These are phyloP conservation scores for Apiospora kogelbergensis DNA, from an alignment of 2,329 filamentous ascomycete genomes.

Conservation along the genomic window DNA sequence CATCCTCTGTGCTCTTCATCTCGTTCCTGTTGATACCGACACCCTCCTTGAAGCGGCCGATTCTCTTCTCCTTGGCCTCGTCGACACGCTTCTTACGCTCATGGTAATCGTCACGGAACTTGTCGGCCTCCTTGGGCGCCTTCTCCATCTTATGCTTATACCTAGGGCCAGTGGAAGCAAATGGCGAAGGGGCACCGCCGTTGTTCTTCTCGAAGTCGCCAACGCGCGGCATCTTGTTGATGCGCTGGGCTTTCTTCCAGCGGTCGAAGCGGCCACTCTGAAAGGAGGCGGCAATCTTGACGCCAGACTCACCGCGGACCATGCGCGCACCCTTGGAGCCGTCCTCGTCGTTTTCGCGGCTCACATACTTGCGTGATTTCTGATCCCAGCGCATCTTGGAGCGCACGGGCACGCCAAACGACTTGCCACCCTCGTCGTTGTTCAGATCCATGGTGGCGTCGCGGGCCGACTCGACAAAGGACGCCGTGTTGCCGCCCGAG, in stretches of 20 bases:
- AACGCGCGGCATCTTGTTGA: slow-evolving; percentile 75
- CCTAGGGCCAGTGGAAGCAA: slow-evolving; percentile 46
- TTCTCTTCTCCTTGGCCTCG: slow-evolving; percentile 81
- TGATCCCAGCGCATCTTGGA: slow-evolving; percentile 92
- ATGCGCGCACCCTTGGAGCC: slow-evolving; percentile 73
- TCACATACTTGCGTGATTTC: slow-evolving; percentile 93
- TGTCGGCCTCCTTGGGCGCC: slow-evolving; percentile 92
- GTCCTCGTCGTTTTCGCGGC: slow-evolving; percentile 90
- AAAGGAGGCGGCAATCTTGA: slow-evolving; percentile 94
- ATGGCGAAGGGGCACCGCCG: slow-evolving; percentile 27
- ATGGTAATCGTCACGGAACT: slow-evolving; percentile 86
- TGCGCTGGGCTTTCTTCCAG: slow-evolving; percentile 85
- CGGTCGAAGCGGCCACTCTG: slow-evolving; percentile 89
- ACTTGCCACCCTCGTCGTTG: slow-evolving; percentile 80
- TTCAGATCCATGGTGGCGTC: slow-evolving; percentile 88
- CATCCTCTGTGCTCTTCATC: slow-evolving; percentile 79
- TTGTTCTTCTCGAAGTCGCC: slow-evolving; percentile 72
- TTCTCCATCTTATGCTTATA: slow-evolving; percentile 86
- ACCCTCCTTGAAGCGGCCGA: slow-evolving; percentile 72
- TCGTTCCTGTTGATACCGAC: slow-evolving; percentile 70
- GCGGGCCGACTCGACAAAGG: slow-evolving; percentile 83
- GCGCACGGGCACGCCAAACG: slow-evolving; percentile 75
- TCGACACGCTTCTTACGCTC: slow-evolving; percentile 86
- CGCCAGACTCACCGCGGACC: slow-evolving; percentile 85
- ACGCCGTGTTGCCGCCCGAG: slow-evolving; percentile 63